Conservation (phyloP, 2,329 filamentous ascomycete genomes). For the Daldinia sp. region DNA sequence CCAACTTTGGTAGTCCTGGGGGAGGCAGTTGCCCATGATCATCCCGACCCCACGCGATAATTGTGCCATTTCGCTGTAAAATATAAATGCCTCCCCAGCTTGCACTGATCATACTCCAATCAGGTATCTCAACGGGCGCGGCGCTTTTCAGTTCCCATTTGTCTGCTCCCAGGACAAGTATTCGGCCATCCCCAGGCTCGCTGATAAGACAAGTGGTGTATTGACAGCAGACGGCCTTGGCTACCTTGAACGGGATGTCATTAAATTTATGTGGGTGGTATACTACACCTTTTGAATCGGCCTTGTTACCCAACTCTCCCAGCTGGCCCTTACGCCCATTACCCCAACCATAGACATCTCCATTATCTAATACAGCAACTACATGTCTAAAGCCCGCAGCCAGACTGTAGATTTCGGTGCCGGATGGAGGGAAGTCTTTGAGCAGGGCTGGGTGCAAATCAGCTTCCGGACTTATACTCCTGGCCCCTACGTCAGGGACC, state of each 20-base stretch:
- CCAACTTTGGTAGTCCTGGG: conserved; percentile 66
- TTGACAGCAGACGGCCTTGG: conserved; percentile 79
- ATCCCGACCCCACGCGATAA: conserved; percentile 84
- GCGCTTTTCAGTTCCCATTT: conserved; percentile 75
- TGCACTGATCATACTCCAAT: conserved; percentile 77
- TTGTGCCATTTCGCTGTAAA: conserved; percentile 67
- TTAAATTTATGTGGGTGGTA: conserved; percentile 72
- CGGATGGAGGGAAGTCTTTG: conserved; percentile 72
- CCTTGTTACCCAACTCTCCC: conserved; percentile 59
- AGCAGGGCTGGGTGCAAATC: conserved; percentile 56
- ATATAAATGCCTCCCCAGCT: conserved; percentile 88
- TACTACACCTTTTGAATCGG: conserved; percentile 57
- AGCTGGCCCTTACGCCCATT: conserved; percentile 87
- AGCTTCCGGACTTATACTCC: conserved; percentile 65
- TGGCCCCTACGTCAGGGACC: conserved; percentile 74
- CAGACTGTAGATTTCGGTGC: conserved; percentile 71
- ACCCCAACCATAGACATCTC: conserved; percentile 89
- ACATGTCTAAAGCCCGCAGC: conserved; percentile 83
- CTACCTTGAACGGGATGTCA: conserved; percentile 70
- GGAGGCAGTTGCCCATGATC: conserved; percentile 87
- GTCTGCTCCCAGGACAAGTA: conserved; percentile 78
- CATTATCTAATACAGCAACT: conserved; percentile 78
- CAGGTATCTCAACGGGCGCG: conserved; percentile 64
- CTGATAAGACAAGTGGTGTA: conserved; percentile 85
- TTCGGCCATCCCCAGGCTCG: conserved; percentile 65